These are phyloP conservation scores for Cordyceps pruinosa DNA, from an alignment of 2,329 filamentous ascomycete genomes.

Conservation along the genomic window DNA sequence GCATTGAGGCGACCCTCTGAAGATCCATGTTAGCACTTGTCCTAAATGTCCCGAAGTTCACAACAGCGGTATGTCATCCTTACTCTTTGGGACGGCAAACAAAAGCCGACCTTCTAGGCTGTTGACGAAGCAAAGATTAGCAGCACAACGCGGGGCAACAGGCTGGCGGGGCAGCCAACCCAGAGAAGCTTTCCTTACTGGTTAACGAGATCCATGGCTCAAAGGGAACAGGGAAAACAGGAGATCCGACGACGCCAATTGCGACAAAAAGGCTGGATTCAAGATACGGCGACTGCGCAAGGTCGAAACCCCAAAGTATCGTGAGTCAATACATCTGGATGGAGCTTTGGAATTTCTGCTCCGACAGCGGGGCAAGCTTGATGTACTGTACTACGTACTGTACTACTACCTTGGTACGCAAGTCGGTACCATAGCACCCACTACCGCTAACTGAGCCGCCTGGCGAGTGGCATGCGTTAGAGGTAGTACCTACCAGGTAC, in stretches of 20 bases:
- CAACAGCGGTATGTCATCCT: conserved; percentile 27
- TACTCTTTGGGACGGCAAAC: conserved; percentile 78
- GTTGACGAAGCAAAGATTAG: neutral
- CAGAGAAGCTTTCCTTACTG: conserved; percentile 36
- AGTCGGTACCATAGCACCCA: too few relatives aligned
- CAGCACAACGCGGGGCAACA: neutral
- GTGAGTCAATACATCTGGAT: conserved; percentile 1
- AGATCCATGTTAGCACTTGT: conserved; percentile 15
- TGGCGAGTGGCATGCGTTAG: too few relatives aligned
- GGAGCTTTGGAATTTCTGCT: neutral
- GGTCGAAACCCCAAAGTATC: neutral
- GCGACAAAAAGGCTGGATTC: neutral
- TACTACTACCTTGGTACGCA: too few relatives aligned
- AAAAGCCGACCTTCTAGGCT: conserved; percentile 11
- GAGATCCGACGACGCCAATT: neutral
- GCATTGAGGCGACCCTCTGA: conserved; percentile 89
- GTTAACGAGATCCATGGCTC: conserved; percentile 55
- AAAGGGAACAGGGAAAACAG: neutral
- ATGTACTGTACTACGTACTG: too few relatives aligned
- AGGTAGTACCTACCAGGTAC: too few relatives aligned
- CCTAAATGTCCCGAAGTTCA: neutral
- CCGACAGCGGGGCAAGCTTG: conserved; percentile 7
- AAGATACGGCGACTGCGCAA: neutral
- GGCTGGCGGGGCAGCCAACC: neutral
- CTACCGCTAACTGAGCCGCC: too few relatives aligned